These are phyloP conservation scores for Grammothele lineata DNA, from an alignment of 768 basidiomycete genomes.

Conservation along the genomic window DNA sequence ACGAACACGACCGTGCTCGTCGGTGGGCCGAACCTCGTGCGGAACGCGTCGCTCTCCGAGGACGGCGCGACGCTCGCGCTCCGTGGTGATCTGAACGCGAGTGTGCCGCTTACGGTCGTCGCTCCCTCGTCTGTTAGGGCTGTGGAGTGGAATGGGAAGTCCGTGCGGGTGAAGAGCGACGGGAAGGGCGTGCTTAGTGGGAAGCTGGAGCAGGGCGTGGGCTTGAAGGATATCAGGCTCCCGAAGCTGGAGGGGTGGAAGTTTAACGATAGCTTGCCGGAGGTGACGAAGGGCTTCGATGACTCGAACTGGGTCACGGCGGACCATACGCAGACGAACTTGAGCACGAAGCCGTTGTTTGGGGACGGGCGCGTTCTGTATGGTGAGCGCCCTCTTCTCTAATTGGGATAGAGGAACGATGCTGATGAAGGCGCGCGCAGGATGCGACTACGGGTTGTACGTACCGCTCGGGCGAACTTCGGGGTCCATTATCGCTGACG, in stretches of 20 bases:
- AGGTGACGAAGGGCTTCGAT: not conserved
- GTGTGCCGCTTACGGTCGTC: slow-evolving; percentile 57
- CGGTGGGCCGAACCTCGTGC: slow-evolving; percentile 45
- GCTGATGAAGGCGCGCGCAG: slow-evolving; percentile 8
- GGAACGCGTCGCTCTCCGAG: slow-evolving; percentile 33
- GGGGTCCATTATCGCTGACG: not conserved
- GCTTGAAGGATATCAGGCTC: slow-evolving; percentile 30
- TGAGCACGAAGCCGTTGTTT: slow-evolving; percentile 63
- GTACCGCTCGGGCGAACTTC: slow-evolving; percentile 30
- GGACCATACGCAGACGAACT: slow-evolving; percentile 67
- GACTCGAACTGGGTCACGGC: slow-evolving; percentile 30
- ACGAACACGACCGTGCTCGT: slow-evolving; percentile 62
- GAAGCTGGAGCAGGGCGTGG: slow-evolving; percentile 33
- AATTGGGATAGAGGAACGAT: not conserved
- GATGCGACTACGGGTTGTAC: slow-evolving; percentile 84
- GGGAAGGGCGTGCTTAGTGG: slow-evolving; percentile 42
- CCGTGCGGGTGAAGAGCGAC: slow-evolving; percentile 26
- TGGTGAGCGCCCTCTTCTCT: slow-evolving; percentile 25
- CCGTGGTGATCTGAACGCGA: slow-evolving; percentile 62
- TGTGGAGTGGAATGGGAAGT: slow-evolving; percentile 71
- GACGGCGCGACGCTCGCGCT: slow-evolving; percentile 42
- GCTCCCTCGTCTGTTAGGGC: slow-evolving; percentile 47
- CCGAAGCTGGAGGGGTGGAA: slow-evolving; percentile 30
- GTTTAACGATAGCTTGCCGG: slow-evolving; percentile 1
- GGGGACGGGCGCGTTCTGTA: slow-evolving; percentile 75